Evolutionary conservation across 345 rosid genomes (phyloP), one percentile per base, ranked within the genome.

Genomic region (Erodium maritimum): DNA sequence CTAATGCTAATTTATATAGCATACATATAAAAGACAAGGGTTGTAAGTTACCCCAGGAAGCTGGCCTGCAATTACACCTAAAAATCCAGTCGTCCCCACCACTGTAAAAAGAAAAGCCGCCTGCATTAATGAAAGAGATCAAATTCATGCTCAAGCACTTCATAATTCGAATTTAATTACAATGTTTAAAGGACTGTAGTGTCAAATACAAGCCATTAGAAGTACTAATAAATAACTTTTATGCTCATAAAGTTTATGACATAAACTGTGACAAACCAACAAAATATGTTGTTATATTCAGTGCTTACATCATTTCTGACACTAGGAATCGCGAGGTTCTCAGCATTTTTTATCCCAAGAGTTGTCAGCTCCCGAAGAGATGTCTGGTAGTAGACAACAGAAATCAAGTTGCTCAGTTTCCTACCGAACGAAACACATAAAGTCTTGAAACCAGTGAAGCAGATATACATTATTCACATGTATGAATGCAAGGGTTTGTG

Each of bases 71-170:
- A 88, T 76, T 57, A 91, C 79, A 64, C 77, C 94, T 65, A 91
- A 17, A 65, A 91, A 81, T 23, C 95, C 81, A 0, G 94, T 86
- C 54, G 89, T 72, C 51, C 96, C 95, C 23, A 91, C 96, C 57
- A 88, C 95, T 18, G 95, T 86, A 80, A 84, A 73, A 69, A 86
- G 94, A 74, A 86, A 91, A 71, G 96, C 95, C 10, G 95, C 95
- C 96, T 91, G 96, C 72, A 81, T 73, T 65, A 68, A 85, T 69
- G 69, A 55, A 76, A 66, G 50, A 65, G 57, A 72, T 77, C 68
- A 73, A 50, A 67, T 48, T 57, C 53, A 72, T 57, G 75, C 50
- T 50, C 21, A 24, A 60, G 18, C 50, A 6, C 19, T 17, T 3
- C n/a, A 1, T 50, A 60, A 46, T 12, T 9, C 17, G 19, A 50